Conservation (phyloP, 768 basidiomycete genomes). For the Mrakia blollopis region DNA sequence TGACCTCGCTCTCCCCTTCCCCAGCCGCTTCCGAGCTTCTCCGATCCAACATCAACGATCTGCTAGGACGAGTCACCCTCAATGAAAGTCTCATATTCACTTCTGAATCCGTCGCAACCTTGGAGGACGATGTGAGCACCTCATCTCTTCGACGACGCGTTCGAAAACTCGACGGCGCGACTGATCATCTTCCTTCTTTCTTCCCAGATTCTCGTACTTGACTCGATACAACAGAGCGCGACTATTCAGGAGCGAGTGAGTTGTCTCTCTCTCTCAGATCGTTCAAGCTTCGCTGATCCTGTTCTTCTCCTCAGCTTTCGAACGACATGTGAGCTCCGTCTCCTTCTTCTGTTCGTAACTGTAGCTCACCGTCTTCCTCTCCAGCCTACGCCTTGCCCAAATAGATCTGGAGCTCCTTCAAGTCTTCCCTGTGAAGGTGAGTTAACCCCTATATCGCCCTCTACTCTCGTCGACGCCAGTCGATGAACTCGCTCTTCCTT, state of each 20-base stretch:
- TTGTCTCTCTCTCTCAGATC: neutral
- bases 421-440: neutral
- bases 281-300: neutral
- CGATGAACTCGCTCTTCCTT: neutral
- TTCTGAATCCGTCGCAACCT: neutral
- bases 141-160: neutral
- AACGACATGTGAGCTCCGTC: neutral
- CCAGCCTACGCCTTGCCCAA: neutral
- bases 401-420: constrained; percentile 2
- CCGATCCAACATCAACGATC: constrained; percentile 6
- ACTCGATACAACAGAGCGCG: constrained; percentile 12
- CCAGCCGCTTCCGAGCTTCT: constrained; percentile 8
- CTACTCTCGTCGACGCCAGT: neutral
- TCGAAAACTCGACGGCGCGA: no score
- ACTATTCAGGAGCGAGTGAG: constrained; percentile 9
- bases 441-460: no score
- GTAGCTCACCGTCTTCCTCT: neutral
- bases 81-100: neutral
- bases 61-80: constrained; percentile 1
- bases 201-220: constrained; percentile 4
- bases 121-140: constrained; percentile 10
- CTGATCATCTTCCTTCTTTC: no score
- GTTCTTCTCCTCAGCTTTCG: neutral
- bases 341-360: neutral
- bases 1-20: neutral